These are phyloP conservation scores for Diplosphaera chodatii DNA, from an alignment of 139 green algal species.

Conservation along the genomic window DNA sequence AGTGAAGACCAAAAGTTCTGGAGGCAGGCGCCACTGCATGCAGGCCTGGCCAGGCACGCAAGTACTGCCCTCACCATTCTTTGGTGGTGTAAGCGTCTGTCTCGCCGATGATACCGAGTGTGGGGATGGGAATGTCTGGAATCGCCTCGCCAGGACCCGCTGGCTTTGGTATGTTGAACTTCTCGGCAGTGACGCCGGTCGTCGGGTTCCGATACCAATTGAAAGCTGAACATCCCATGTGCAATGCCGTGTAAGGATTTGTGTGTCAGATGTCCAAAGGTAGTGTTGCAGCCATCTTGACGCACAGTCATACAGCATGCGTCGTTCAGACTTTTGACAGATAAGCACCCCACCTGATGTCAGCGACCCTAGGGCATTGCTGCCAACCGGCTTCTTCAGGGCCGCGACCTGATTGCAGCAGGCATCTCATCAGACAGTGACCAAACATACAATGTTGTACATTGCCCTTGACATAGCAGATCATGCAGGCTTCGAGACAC, in stretches of 20 bases:
- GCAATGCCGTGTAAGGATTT: no score
- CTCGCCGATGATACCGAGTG: not conserved
- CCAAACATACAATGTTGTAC: no score
- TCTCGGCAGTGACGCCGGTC: not conserved
- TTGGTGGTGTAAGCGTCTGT: not conserved
- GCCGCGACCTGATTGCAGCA: not conserved
- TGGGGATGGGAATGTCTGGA: not conserved
- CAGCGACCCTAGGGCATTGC: not conserved
- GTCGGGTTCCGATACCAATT: not conserved
- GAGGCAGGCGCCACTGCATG: no score
- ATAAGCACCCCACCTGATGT: not conserved
- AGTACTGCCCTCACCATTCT: not conserved
- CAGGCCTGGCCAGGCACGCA: no score
- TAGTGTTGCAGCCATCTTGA: no score
- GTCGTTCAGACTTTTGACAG: no score
- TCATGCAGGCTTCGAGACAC: no score
- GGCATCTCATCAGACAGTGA: no score
- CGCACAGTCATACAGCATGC: not conserved
- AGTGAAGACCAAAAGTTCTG: no score
- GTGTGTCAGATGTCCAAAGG: no score
- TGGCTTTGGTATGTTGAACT: not conserved
- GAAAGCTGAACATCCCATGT: not conserved
- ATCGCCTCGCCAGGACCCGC: not conserved
- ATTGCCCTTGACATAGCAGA: no score
- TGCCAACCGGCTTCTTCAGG: not conserved